Conservation (phyloP, 2,329 filamentous ascomycete genomes). For the Fusarium anthophilum region DNA sequence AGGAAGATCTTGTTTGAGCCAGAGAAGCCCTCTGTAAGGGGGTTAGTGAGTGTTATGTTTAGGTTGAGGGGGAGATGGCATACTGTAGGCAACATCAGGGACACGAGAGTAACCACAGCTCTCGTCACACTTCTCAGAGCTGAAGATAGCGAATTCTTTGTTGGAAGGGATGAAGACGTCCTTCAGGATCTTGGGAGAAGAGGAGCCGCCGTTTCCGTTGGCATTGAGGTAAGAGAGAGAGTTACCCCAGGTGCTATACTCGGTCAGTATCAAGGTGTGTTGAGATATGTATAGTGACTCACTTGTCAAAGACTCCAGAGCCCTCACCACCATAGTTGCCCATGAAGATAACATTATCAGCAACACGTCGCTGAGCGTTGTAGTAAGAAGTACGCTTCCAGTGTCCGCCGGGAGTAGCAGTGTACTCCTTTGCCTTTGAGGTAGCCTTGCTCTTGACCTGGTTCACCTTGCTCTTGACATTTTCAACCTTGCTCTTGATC, state of each 20-base stretch:
- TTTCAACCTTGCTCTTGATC: slow-evolving; percentile 23
- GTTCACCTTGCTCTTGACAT: slow-evolving; percentile 21
- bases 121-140: slow-evolving; percentile 53
- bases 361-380: slow-evolving; percentile 50
- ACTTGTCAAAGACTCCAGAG: slow-evolving; percentile 56
- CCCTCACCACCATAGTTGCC: slow-evolving; percentile 58
- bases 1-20: slow-evolving; percentile 78
- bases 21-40: slow-evolving; percentile 70
- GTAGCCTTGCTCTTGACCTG: slow-evolving; percentile 14
- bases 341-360: slow-evolving; percentile 59
- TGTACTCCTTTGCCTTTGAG: slow-evolving; percentile 21
- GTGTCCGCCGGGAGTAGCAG: slow-evolving; percentile 37
- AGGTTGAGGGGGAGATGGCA: slow-evolving; percentile 8
- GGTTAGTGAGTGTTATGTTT: background rate
- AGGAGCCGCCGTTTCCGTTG: slow-evolving; percentile 51
- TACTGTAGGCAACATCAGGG: slow-evolving; percentile 57
- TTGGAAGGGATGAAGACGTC: slow-evolving; percentile 53
- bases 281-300: slow-evolving; percentile 36
- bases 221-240: slow-evolving; percentile 58
- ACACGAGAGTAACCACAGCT: slow-evolving; percentile 57
- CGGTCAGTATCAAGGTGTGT: slow-evolving; percentile 11
- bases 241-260: slow-evolving; percentile 53
- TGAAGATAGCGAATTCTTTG: slow-evolving; percentile 59
- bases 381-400: slow-evolving; percentile 59
- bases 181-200: slow-evolving; percentile 52